phyloP scores from a whole-genome alignment of 805 yeast species.

The Hanseniaspora vineae region DNA sequence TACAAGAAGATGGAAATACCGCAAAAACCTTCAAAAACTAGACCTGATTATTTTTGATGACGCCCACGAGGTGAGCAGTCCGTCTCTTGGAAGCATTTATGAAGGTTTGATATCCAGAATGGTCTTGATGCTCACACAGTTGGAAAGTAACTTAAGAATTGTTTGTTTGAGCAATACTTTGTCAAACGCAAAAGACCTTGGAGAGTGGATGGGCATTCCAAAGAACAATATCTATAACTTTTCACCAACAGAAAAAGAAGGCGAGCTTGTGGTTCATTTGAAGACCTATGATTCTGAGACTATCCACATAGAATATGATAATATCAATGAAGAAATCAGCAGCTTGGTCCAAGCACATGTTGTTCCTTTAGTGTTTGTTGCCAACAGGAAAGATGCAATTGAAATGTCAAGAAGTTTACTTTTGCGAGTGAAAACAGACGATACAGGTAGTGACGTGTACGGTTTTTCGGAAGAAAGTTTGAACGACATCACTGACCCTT shows the following conservation, averaged over 20 bases:
- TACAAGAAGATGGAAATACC: conserved; percentile 72
- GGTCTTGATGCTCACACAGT: conserved; percentile 53
- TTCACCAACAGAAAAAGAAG: conserved; percentile 44
- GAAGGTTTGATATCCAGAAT: conserved; percentile 63
- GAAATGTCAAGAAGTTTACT: conserved; percentile 33
- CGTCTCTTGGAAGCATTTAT: conserved; percentile 44
- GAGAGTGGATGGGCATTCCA: conserved; percentile 73
- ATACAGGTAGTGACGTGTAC: too few species aligned
- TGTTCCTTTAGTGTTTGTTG: conserved; percentile 40
- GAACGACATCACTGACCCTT: conserved; percentile 32
- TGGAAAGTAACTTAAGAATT: conserved; percentile 45
- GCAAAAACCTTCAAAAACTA: conserved; percentile 55
- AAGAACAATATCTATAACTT: conserved; percentile 56
- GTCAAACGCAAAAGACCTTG: conserved; percentile 64
- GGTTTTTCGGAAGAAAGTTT: conserved; percentile 23
- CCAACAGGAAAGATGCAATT: conserved; percentile 40
- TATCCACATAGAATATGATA: neutral
- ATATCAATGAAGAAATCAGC: conserved; percentile 7
- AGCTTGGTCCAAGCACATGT: conserved; percentile 19
- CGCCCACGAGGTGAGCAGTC: conserved; percentile 50
- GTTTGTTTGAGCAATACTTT: conserved; percentile 61
- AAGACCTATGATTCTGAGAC: conserved; percentile 20
- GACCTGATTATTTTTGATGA: conserved; percentile 65
- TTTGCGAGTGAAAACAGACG: too few species aligned
- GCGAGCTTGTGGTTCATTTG: conserved; percentile 45